phyloP scores from a whole-genome alignment of 148 eudicot genomes.

The Amaranthus hypochondriacus region DNA sequence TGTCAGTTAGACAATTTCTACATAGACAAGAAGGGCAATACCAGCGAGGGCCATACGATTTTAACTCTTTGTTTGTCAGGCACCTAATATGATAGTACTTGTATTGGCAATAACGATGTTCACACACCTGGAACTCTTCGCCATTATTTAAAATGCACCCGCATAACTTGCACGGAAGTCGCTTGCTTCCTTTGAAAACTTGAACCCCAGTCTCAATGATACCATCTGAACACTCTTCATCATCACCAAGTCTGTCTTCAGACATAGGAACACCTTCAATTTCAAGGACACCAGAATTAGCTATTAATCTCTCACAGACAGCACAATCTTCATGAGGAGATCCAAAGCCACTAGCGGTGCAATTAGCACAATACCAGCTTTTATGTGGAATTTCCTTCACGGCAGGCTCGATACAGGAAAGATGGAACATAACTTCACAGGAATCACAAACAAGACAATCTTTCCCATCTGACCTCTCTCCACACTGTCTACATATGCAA shows the following conservation, averaged over 20 bases:
- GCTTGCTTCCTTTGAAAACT: slow-evolving; percentile 30
- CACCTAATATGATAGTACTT: slow-evolving; percentile 75
- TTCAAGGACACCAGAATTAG: slow-evolving; percentile 25
- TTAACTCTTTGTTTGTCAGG: slow-evolving; percentile 60
- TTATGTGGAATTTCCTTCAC: slow-evolving; percentile 63
- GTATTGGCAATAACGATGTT: slow-evolving; percentile 56
- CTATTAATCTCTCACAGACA: slow-evolving; percentile 63
- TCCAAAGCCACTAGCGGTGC: slow-evolving; percentile 48
- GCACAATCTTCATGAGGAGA: slow-evolving; percentile 68
- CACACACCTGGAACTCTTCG: slow-evolving; percentile 58
- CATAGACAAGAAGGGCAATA: slow-evolving; percentile 97
- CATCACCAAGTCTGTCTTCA: slow-evolving; percentile 30
- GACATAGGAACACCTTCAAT: slow-evolving; percentile 19
- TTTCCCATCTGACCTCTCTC: slow-evolving; percentile 58
- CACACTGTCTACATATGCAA: slow-evolving; percentile 56
- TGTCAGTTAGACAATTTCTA: slow-evolving; percentile 65
- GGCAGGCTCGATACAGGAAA: slow-evolving; percentile 73
- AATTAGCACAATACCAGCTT: slow-evolving; percentile 81
- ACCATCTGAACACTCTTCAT: slow-evolving; percentile 43
- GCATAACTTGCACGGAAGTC: slow-evolving; percentile 50
- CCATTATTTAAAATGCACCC: slow-evolving; percentile 28
- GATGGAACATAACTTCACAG: slow-evolving; percentile 79
- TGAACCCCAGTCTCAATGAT: slow-evolving; percentile 34
- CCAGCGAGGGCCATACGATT: slow-evolving; percentile 62
- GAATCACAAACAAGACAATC: slow-evolving; percentile 82